Evolutionary conservation across 2,329 filamentous ascomycete genomes (phyloP), one percentile per base, ranked within the genome.

Genomic region (Diaporthe caulivora): DNA sequence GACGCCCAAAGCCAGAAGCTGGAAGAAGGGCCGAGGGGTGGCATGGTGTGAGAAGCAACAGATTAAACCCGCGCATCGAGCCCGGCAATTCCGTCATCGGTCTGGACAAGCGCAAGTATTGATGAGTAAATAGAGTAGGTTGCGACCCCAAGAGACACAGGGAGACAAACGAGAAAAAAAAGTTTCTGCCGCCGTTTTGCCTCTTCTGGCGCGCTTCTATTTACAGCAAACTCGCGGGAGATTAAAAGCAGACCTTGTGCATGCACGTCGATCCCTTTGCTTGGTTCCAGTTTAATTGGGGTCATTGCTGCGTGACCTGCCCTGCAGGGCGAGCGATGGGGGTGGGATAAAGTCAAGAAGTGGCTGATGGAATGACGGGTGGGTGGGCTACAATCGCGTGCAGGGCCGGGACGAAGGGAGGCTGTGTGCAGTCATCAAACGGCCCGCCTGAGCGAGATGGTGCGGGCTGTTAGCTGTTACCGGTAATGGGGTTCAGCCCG

Each of bases 401-500:
- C 31, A 37, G 51, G 31, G 44, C 31, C 44, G 34, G 47, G 44
- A 53, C 15, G 31, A 26, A 18, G 44, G 53, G 62, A 67, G 62
- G 62, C 62, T 67, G 62, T 67, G 62, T 67, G 47, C 31, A 53
- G n/a, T 53, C 44, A 53, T 67, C 62, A 67, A 67, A 67, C 62
- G 62, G 40, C 47, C 62, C 31, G 62, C 62, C n/a, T 37, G 47
- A 53, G 47, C 47, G 51, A 53, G 62, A 67, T 40, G 26, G 62
- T 51, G 47, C 44, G 62, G 62, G 47, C 18, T 53, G 31, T 67
- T 67, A 17, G n/a, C 29, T 26, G 62, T 40, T 53, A 67, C 62
- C 62, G 62, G n/a, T 40, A 53, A 53, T 67, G 47, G 44, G 44
- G 62, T n/a, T 67, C 47, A 10, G 53, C 62, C 47, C 31, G 47